Base-by-base conservation (phyloP, 306 rosid species). In the Elaeagnus macrophylla region DNA sequence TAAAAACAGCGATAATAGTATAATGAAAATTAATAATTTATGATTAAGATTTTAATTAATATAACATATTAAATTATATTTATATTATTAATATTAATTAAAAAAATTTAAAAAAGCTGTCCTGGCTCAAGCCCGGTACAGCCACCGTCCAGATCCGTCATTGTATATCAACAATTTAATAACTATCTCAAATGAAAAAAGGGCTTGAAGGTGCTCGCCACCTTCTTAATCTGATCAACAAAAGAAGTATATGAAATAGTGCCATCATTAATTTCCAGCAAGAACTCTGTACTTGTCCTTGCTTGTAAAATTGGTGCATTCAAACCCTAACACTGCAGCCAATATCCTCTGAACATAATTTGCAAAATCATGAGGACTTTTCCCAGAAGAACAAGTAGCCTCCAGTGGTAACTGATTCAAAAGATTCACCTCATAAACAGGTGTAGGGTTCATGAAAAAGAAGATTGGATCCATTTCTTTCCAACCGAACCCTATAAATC, bases 371-470 rank as follows among this genome's bases (percentile, higher is more conserved):
- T 91, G 83, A 0, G 99, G 95, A 59, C 81, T 84, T 61, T 84
- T 86, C 6, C 99, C 99, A 0, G 89, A 61, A 0, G 99, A 72
- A 51, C 99, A 91, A 2, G 99, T 91, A 1, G 99, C 96, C 43
- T 91, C 96, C 9, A 48, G 47, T 16, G 99, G 99, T 66, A 91
- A 54, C 62, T 91, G 96, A 77, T 80, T 91, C 64, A 91, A 54
- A 75, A 91, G 84, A 2, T 96, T 91, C 1, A 87, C 93, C 85
- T 91, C 99, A 15, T 87, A 87, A 16, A 84, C 74, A 0, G 99
- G 99, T 39, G 83, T 67, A 1, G 99, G 99, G 63, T 91, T 91
- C 99, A 91, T 91, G 77, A 91, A 84, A 82, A 82, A 91, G 79
- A 84, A 91, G 10, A 91, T 52, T 0, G 96, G 87, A 60, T 87